These are phyloP conservation scores for Pichia gijzeniarum DNA, from an alignment of 805 yeast species.

Conservation along the genomic window DNA sequence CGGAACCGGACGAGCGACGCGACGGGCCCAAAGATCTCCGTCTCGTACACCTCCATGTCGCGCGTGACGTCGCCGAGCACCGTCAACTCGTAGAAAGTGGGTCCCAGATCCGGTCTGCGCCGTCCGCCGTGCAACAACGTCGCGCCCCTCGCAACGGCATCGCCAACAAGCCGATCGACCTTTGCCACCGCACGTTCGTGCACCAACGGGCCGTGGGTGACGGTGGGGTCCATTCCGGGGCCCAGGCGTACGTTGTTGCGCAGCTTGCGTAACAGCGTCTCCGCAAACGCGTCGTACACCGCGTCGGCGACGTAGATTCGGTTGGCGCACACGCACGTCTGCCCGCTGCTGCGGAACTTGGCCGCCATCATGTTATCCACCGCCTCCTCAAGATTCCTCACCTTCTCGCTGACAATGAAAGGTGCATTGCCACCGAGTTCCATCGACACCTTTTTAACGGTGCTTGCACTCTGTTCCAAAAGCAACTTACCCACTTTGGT, in stretches of 20 bases:
- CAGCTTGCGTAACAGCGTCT: slow-evolving; percentile 39
- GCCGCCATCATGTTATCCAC: slow-evolving; percentile 53
- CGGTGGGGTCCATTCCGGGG: slow-evolving; percentile 48
- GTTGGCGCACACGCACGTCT: slow-evolving; percentile 76
- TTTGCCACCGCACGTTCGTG: slow-evolving; percentile 51
- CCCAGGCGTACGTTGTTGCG: slow-evolving; percentile 47
- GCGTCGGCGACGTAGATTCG: slow-evolving; percentile 56
- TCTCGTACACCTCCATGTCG: slow-evolving; percentile 49
- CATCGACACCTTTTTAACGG: slow-evolving; percentile 62
- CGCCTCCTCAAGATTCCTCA: slow-evolving; percentile 52
- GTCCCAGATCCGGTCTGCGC: slow-evolving; percentile 52
- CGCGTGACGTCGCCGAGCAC: slow-evolving; percentile 49
- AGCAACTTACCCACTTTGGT: slow-evolving; percentile 65
- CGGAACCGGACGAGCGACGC: slow-evolving; percentile 57
- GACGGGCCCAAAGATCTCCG: slow-evolving; percentile 77
- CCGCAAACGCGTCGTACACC: slow-evolving; percentile 53
- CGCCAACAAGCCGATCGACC: slow-evolving; percentile 52
- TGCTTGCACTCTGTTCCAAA: slow-evolving; percentile 50
- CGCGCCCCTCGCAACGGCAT: slow-evolving; percentile 61
- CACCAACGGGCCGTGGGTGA: slow-evolving; percentile 72
- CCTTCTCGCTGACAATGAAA: slow-evolving; percentile 65
- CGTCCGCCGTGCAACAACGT: slow-evolving; percentile 53
- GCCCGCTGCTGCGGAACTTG: slow-evolving; percentile 72
- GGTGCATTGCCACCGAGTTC: slow-evolving; percentile 85
- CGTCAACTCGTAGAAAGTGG: slow-evolving; percentile 59